phyloP scores from a whole-genome alignment of 305 asterid genomes.

The Fraxinus floribunda region DNA sequence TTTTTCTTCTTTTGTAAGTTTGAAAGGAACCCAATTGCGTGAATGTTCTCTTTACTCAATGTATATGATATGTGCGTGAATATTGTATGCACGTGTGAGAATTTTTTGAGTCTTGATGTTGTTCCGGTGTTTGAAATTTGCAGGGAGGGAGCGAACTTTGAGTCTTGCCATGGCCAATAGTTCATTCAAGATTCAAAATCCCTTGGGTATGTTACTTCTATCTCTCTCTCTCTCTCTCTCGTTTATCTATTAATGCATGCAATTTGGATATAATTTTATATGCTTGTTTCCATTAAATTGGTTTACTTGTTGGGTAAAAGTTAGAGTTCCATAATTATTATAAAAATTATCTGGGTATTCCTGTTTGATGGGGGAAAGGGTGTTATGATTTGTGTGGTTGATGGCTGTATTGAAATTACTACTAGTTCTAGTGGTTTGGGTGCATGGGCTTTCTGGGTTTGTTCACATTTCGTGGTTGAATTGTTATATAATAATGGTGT shows the following conservation, averaged over 20 bases:
- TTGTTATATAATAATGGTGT: not conserved
- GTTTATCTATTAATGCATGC: slow-evolving; percentile 2
- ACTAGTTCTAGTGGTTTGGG: not conserved
- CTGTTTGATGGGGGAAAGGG: not conserved
- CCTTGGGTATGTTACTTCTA: slow-evolving; percentile 40
- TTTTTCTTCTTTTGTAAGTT: slow-evolving; percentile 35
- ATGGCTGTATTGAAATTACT: not conserved
- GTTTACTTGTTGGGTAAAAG: not conserved
- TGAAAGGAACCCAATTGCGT: slow-evolving; percentile 27
- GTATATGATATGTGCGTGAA: not conserved
- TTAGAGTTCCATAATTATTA: not conserved
- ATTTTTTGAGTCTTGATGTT: slow-evolving; percentile 31
- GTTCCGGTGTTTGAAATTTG: slow-evolving; percentile 39
- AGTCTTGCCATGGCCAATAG: slow-evolving; percentile 50
- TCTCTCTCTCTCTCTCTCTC: too few species aligned
- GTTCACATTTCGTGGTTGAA: not conserved
- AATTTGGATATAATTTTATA: not conserved
- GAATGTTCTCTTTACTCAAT: slow-evolving; percentile 26
- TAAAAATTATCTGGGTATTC: not conserved
- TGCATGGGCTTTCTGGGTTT: not conserved
- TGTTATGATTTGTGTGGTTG: not conserved
- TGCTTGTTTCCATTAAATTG: not conserved
- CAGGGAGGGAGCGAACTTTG: slow-evolving; percentile 37
- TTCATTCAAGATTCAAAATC: slow-evolving; percentile 49
- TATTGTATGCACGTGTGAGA: not conserved